Percentiles rank a stretch among this genome's conserved stretches.
These are phyloP conservation scores for Albizia julibrissin DNA, from an alignment of 306 rosid genomes.

Conservation along the genomic window DNA sequence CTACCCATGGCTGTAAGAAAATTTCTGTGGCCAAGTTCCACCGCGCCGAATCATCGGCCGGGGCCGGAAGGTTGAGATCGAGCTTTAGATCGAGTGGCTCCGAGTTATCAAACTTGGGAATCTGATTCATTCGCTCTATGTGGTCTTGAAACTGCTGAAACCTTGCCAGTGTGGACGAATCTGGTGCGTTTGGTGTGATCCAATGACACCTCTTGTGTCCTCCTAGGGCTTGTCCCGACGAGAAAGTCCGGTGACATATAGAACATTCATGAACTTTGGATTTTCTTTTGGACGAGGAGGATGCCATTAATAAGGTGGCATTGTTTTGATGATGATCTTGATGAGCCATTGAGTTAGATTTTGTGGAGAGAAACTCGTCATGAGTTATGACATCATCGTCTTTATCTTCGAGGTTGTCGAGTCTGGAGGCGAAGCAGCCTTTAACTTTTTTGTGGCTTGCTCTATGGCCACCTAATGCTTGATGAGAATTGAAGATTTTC, in stretches of 20 bases:
- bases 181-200: constrained; percentile 79
- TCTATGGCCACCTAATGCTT: constrained; percentile 94
- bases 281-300: constrained; percentile 65
- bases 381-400: constrained; percentile 66
- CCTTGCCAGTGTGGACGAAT: constrained; percentile 55
- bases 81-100: constrained; percentile 71
- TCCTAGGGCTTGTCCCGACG: constrained; percentile 91
- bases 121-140: constrained; percentile 42
- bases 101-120: constrained; percentile 49
- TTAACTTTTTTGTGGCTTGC: constrained; percentile 97
- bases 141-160: constrained; percentile 76
- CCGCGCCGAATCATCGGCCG: constrained; percentile 37
- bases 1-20: constrained; percentile 65
- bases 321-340: not conserved
- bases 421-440: constrained; percentile 84
- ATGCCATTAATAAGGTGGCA: not conserved
- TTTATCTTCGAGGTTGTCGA: constrained; percentile 51
- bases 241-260: constrained; percentile 85
- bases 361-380: constrained; percentile 60
- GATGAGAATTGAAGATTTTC: constrained; percentile 90
- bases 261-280: constrained; percentile 90
- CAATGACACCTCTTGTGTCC: constrained; percentile 97
- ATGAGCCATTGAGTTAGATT: constrained; percentile 30
- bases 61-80: constrained; percentile 86
- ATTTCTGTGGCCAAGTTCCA: constrained; percentile 52